A percentile compares a stretch with the other conserved stretches of the same genome.
Conservation (phyloP, 306 rosid genomes). For the Heteromeles arbutifolia region DNA sequence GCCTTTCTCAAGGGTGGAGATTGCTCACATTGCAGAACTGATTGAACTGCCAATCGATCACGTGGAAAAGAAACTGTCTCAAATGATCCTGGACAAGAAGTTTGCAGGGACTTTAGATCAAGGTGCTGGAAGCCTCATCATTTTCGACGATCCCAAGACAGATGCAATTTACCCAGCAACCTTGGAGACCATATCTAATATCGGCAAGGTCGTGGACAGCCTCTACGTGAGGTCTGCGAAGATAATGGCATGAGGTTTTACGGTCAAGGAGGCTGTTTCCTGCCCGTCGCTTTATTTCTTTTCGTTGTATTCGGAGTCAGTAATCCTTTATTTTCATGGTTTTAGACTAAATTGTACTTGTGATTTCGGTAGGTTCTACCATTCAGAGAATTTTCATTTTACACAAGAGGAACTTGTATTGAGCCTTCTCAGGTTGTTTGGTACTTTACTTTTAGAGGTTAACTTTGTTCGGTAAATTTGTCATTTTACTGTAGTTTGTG, state of each 20-base stretch:
- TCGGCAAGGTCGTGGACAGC: slow-evolving; percentile 92
- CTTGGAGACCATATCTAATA: slow-evolving; percentile 72
- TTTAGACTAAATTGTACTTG: neutral
- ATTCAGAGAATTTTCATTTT: slow-evolving; percentile 4
- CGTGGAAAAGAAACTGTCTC: slow-evolving; percentile 44
- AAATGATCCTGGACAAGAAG: slow-evolving; percentile 46
- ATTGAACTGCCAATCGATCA: slow-evolving; percentile 66
- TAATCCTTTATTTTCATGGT: neutral
- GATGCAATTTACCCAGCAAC: slow-evolving; percentile 54
- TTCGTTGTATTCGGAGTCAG: neutral
- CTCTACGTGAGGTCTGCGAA: slow-evolving; percentile 91
- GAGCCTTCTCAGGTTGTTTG: neutral
- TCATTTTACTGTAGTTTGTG: neutral
- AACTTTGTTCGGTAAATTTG: neutral
- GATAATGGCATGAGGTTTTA: slow-evolving; percentile 62
- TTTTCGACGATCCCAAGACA: slow-evolving; percentile 37
- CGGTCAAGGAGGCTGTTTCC: neutral
- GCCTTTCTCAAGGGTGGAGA: slow-evolving; percentile 94
- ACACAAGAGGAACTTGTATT: slow-evolving; percentile 3
- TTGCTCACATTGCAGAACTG: slow-evolving; percentile 75
- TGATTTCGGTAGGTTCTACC: neutral
- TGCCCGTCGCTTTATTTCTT: neutral
- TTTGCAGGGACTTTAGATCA: slow-evolving; percentile 88
- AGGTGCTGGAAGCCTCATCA: slow-evolving; percentile 67
- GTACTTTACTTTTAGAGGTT: neutral